Conservation (phyloP, 2,329 filamentous ascomycete species). For the Grosmannia clavigera region DNA sequence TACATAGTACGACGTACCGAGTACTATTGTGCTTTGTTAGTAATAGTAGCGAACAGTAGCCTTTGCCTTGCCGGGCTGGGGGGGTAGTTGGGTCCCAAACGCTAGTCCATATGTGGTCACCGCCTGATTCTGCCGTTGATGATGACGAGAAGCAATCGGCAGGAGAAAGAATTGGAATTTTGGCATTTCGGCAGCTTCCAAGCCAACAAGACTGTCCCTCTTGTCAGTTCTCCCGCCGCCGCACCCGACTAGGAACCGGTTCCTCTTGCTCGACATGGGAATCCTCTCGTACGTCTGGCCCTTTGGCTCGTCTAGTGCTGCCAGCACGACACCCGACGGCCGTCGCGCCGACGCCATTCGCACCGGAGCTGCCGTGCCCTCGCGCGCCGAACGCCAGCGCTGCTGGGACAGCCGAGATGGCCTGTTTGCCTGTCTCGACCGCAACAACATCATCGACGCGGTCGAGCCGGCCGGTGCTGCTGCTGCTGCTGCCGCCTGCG, state of each 20-base stretch:
- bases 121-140: neutral
- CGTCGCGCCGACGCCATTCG: constrained; percentile 43
- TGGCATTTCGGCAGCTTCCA: neutral
- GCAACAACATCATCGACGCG: constrained; percentile 64
- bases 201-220: too few species aligned
- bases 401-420: constrained; percentile 86
- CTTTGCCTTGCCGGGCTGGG: neutral
- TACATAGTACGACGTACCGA: too few species aligned
- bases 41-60: neutral
- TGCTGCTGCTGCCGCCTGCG: constrained; percentile 26
- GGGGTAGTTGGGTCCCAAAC: neutral
- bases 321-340: constrained; percentile 23
- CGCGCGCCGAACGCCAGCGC: constrained; percentile 62
- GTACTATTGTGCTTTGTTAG: too few species aligned
- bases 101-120: neutral
- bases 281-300: constrained; percentile 27
- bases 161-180: neutral
- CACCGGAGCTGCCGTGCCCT: constrained; percentile 59
- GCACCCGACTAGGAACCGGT: neutral
- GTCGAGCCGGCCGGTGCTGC: constrained; percentile 29
- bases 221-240: too few species aligned
- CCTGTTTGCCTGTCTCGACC: constrained; percentile 83
- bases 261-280: constrained; percentile 27
- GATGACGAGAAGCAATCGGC: neutral
- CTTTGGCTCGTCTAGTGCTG: constrained; percentile 13